A percentile compares a stretch with the other conserved stretches of the same genome.
These are phyloP conservation scores for Allium cepa DNA, from an alignment of 106 monocot species.

Conservation along the genomic window DNA sequence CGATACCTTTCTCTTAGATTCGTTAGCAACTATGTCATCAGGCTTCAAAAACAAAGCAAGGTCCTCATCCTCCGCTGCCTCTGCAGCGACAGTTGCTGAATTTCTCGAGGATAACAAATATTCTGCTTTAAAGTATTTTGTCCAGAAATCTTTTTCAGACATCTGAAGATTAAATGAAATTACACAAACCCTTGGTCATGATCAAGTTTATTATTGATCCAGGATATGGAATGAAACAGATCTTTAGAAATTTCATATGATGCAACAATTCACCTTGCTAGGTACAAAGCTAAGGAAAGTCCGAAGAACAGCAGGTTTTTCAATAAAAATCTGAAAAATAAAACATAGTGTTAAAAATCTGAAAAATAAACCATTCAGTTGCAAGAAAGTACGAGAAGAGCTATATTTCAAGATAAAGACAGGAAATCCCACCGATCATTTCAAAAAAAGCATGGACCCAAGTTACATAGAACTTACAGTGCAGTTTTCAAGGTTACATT, in stretches of 20 bases:
- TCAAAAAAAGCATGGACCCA: too few relatives aligned
- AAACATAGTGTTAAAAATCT: slow-evolving; percentile 44
- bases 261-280: slow-evolving; percentile 40
- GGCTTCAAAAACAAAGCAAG: slow-evolving; percentile 89
- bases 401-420: too few relatives aligned
- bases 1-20: slow-evolving; percentile 68
- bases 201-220: too few relatives aligned
- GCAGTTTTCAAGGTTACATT: too few relatives aligned
- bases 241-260: too few relatives aligned
- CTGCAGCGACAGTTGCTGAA: slow-evolving; percentile 72
- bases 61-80: slow-evolving; percentile 99
- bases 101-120: slow-evolving; percentile 81
- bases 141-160: slow-evolving; percentile 98
- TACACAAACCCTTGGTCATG: neutral
- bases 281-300: slow-evolving; percentile 92
- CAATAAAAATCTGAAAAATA: slow-evolving; percentile 87
- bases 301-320: slow-evolving; percentile 95
- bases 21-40: slow-evolving; percentile 88
- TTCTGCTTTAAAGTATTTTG: slow-evolving; percentile 97
- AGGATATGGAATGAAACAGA: too few relatives aligned
- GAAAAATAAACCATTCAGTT: slow-evolving; percentile 12
- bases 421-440: too few relatives aligned
- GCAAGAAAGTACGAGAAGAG: too few relatives aligned
- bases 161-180: slow-evolving; percentile 36
- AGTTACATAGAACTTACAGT: too few relatives aligned